phyloP scores from a whole-genome alignment of 2,329 filamentous ascomycete species.

The Pestalotiopsis sp. region DNA sequence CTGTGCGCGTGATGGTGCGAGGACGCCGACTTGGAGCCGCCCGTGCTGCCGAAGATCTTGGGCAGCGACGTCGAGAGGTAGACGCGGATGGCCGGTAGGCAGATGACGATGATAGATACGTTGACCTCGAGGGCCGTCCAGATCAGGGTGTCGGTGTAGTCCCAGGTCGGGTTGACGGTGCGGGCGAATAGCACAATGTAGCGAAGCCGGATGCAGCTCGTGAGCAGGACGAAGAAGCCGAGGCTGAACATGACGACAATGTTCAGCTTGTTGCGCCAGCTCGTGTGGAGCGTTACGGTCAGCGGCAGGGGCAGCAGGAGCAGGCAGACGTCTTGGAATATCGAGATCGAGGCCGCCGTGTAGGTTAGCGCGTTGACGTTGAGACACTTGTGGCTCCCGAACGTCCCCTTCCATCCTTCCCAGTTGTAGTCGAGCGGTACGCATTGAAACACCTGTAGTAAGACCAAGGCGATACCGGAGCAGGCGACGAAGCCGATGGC shows the following conservation, averaged over 20 bases:
- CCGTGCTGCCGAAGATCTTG: conserved; percentile 1
- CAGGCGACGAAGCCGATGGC: conserved; percentile 26
- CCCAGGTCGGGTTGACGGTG: conserved; percentile 31
- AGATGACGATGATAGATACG: conserved; percentile 41
- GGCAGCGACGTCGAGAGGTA: conserved; percentile 18
- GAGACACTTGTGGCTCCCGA: conserved; percentile 27
- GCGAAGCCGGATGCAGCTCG: conserved; percentile 35
- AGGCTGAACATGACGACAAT: conserved; percentile 38
- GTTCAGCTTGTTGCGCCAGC: conserved; percentile 23
- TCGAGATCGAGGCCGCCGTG: conserved; percentile 30
- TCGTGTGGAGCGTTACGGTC: conserved; percentile 29
- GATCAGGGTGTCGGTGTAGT: conserved; percentile 35
- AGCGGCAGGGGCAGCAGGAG: conserved; percentile 34
- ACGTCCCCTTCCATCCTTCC: conserved; percentile 31
- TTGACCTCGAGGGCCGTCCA: conserved; percentile 45
- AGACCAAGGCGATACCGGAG: conserved; percentile 27
- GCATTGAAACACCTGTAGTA: conserved; percentile 38
- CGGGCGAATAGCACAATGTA: conserved; percentile 33
- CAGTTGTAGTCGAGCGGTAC: conserved; percentile 32
- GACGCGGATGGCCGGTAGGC: conserved; percentile 38
- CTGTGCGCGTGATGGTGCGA: not conserved
- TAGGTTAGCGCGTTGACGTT: conserved; percentile 32
- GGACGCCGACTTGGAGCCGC: not conserved
- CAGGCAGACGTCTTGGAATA: conserved; percentile 35
- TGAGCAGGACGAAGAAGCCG: conserved; percentile 36